Evolutionary conservation across 768 basidiomycete genomes (phyloP).

Genomic region (Panellus pusillus): DNA sequence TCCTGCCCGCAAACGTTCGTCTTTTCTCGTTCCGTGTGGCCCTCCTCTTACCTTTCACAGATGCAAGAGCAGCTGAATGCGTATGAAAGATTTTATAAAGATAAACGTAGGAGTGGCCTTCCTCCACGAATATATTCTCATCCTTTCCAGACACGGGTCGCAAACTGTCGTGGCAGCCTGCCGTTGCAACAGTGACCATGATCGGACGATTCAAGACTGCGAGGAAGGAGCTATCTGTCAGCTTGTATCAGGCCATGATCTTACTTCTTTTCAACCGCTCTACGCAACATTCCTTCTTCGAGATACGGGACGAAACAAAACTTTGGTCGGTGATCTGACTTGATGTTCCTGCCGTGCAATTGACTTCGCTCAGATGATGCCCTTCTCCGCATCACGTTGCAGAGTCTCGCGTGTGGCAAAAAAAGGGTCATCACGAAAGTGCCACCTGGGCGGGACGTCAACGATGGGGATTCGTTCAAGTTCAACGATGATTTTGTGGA

Average conservation of each 20-base stretch:
- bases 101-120: constrained; percentile 57
- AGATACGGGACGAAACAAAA: constrained; percentile 65
- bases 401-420: constrained; percentile 90
- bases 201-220: constrained; percentile 66
- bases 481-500: constrained; percentile 87
- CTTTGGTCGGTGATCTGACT: constrained; percentile 61
- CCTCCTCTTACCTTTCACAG: constrained; percentile 33
- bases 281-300: constrained; percentile 56
- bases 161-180: constrained; percentile 80
- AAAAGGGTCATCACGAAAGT: constrained; percentile 84
- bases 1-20: constrained; percentile 55
- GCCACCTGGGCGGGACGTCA: constrained; percentile 76
- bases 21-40: constrained; percentile 1
- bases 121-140: background rate
- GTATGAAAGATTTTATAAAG: constrained; percentile 74
- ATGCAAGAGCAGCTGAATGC: constrained; percentile 70
- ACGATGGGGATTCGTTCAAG: constrained; percentile 71
- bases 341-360: background rate
- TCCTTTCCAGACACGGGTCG: constrained; percentile 6
- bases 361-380: constrained; percentile 50
- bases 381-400: constrained; percentile 81
- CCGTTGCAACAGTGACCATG: constrained; percentile 80
- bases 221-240: constrained; percentile 85
- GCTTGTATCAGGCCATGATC: constrained; percentile 87
- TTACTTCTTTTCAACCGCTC: constrained; percentile 83